Conservation (phyloP, 2,329 filamentous ascomycete species). For the Sclerotinia sclerotiorum region DNA sequence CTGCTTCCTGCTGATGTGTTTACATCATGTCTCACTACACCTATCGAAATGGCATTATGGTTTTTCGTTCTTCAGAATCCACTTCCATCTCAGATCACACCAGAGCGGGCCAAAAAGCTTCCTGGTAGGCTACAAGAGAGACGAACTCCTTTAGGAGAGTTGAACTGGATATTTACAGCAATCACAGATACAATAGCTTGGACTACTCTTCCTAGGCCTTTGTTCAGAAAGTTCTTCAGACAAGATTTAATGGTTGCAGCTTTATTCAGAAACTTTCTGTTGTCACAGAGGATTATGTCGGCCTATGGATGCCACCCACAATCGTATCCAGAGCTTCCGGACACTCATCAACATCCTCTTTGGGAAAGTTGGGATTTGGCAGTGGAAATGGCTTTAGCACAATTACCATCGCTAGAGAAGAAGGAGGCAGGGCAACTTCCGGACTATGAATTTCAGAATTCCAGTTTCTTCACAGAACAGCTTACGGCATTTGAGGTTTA, state of each 20-base stretch:
- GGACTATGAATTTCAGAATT: constrained; percentile 92
- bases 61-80: constrained; percentile 92
- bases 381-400: constrained; percentile 89
- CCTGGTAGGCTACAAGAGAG: constrained; percentile 90
- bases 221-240: constrained; percentile 95
- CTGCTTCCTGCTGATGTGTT: constrained; percentile 92
- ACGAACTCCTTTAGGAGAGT: constrained; percentile 87
- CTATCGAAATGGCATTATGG: constrained; percentile 94
- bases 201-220: constrained; percentile 84
- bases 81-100: constrained; percentile 62
- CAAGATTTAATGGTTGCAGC: constrained; percentile 99
- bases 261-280: constrained; percentile 90
- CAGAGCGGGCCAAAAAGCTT: constrained; percentile 83
- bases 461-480: constrained; percentile 95
- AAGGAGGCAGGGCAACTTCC: constrained; percentile 62
- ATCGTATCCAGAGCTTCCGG: constrained; percentile 86
- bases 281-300: constrained; percentile 93
- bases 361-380: constrained; percentile 99
- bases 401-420: constrained; percentile 81
- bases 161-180: constrained; percentile 99
- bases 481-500: constrained; percentile 97
- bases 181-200: constrained; percentile 99
- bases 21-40: constrained; percentile 91
- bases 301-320: constrained; percentile 95
- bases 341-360: constrained; percentile 89